Percentiles rank a stretch among this genome's conserved stretches.
Evolutionary conservation across 208 protist genomes (phyloP).

Genomic region (Leishmania martiniquensis): DNA sequence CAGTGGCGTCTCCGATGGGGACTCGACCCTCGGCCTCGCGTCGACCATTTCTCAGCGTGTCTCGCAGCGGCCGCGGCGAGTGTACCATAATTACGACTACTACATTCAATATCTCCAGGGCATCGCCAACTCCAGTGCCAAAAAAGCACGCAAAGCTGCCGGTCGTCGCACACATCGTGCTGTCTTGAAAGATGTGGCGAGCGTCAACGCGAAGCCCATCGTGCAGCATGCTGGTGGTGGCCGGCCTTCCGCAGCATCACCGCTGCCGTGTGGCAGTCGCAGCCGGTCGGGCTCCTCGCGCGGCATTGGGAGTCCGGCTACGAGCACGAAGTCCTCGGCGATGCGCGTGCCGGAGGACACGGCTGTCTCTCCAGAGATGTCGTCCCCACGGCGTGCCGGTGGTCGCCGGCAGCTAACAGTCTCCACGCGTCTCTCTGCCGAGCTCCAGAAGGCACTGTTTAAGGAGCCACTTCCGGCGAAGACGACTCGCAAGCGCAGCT

Average conservation of each 20-base stretch:
- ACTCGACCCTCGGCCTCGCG: slow-evolving; percentile 21
- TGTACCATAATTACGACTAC: slow-evolving; percentile 42
- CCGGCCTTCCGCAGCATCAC: background rate
- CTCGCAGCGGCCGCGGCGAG: slow-evolving; percentile 27
- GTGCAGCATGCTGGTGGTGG: background rate
- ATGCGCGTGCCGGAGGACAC: background rate
- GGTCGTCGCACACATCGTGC: slow-evolving; percentile 23
- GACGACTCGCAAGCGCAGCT: background rate
- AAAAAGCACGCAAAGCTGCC: slow-evolving; percentile 26
- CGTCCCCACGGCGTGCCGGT: background rate
- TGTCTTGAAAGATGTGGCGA: slow-evolving; percentile 18
- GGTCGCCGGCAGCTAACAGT: slow-evolving; percentile 14
- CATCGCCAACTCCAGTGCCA: slow-evolving; percentile 31
- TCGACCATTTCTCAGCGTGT: slow-evolving; percentile 56
- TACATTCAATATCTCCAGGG: slow-evolving; percentile 48
- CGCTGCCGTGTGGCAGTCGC: background rate
- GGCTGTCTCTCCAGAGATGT: background rate
- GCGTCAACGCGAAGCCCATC: background rate
- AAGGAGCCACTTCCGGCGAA: background rate
- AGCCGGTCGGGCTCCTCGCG: background rate
- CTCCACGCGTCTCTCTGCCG: slow-evolving; percentile 30
- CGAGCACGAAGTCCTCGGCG: background rate
- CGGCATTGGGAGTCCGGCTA: background rate
- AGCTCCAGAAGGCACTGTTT: slow-evolving; percentile 35
- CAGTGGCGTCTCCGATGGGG: slow-evolving; percentile 18